phyloP scores from a whole-genome alignment of 1,284 basidiomycete genomes.

The Irpex rosettiformis region DNA sequence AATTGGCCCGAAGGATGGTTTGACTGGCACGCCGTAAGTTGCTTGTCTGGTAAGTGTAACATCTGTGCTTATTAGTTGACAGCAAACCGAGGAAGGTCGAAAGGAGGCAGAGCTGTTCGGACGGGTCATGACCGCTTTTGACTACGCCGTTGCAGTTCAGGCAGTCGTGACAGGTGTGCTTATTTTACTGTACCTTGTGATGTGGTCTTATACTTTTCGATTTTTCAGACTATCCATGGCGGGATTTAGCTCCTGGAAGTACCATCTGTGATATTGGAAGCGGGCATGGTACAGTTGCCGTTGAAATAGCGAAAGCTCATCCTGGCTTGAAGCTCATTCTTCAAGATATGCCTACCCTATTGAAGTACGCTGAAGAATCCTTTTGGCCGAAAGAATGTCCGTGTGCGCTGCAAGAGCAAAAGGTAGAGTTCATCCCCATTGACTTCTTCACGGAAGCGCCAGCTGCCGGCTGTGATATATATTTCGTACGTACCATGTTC shows the following conservation, averaged over 20 bases:
- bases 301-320: background rate
- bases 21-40: too few species aligned
- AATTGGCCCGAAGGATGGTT: too few species aligned
- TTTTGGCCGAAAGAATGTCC: background rate
- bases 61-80: too few species aligned
- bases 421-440: background rate
- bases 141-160: too few species aligned
- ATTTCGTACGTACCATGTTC: background rate
- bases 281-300: background rate
- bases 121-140: too few species aligned
- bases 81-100: too few species aligned
- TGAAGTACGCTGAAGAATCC: background rate
- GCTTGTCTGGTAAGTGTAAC: too few species aligned
- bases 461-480: background rate
- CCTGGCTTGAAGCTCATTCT: background rate
- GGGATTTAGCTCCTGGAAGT: background rate
- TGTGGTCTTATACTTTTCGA: too few species aligned
- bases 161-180: too few species aligned
- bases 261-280: background rate
- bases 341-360: background rate
- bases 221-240: background rate
- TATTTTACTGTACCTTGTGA: too few species aligned
- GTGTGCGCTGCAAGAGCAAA: background rate
- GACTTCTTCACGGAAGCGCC: background rate
- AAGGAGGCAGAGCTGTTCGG: too few species aligned